Percentiles rank a stretch among this genome's conserved stretches.
These are phyloP conservation scores for Ganoderma resinaceum DNA, from an alignment of 1,284 basidiomycete species.

Conservation along the genomic window DNA sequence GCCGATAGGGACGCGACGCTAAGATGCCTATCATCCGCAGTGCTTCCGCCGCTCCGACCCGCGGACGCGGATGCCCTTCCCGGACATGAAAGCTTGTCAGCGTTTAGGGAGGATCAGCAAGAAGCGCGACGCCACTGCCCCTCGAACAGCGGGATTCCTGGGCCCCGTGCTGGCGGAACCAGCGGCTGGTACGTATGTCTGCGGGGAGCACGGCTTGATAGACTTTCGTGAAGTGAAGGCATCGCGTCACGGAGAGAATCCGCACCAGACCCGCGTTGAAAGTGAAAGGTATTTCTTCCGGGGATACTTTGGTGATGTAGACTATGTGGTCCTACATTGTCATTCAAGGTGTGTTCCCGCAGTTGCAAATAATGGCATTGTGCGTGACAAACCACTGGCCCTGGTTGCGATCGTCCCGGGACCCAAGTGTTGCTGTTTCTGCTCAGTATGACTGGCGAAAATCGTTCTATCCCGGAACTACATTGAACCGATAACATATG, in stretches of 20 bases:
- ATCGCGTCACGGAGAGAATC: neutral
- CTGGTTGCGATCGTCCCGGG: no score
- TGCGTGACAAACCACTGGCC: no score
- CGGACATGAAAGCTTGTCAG: slow-evolving; percentile 4
- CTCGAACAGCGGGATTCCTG: neutral
- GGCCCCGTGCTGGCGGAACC: neutral
- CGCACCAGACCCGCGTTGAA: neutral
- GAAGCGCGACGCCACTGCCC: slow-evolving; percentile 1
- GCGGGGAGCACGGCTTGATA: neutral
- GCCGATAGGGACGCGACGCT: neutral
- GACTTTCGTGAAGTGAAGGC: neutral
- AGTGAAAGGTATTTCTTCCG: neutral
- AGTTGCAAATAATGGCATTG: no score
- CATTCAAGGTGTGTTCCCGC: no score
- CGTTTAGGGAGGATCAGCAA: slow-evolving; percentile 5
- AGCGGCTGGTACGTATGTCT: neutral
- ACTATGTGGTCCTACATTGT: no score
- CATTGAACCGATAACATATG: no score
- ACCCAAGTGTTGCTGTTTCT: no score
- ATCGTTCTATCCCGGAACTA: no score
- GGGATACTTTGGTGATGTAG: neutral
- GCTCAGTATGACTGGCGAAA: no score
- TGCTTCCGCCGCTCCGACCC: neutral
- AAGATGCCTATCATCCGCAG: neutral
- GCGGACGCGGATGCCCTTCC: neutral